Base-by-base conservation (phyloP, 768 basidiomycete species). In the Russula lepida region DNA sequence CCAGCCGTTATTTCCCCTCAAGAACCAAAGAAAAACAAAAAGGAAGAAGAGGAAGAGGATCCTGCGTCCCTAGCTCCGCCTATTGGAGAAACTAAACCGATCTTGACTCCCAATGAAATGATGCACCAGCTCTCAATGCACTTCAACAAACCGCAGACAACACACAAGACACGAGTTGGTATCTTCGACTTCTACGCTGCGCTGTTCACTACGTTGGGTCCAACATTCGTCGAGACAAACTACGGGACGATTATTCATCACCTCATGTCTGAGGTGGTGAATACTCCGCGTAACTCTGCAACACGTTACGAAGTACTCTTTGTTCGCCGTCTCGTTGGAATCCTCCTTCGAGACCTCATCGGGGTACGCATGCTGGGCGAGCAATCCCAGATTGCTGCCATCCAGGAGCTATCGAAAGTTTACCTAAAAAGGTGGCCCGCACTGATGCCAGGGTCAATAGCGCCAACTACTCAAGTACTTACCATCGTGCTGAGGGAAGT, bases 371-470 rank as follows among this genome's bases (percentile, higher is more conserved):
- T 97, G 80, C 74, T 98, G 64, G 89, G 89, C 62, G 95, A 99
- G 69, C 91, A 93, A 69, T 95, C 89, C 0, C 95, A 98, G 72
- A 95, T 98, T 49, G 77, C 78, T 28, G 95, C 95, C 2, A 89
- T 97, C 35, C 85, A 89, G 67, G 95, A 97, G 66, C 75, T 97
- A 44, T 85, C 90, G 0, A 85, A 78, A 37, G 77, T 81, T 4
- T 97, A 92, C 70, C 75, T 97, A 61, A 92, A 89, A 72, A 81
- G 91, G 55, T 98, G 93, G 92, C 93, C 94, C 1, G 88, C 92
- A 0, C 82, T 95, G 73, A 85, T 98, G 81, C 92, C 92, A 11
- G 92, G 91, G 7, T 86, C 91, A 65, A 75, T 76, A 21, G 81
- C 86, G 0, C 90, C 93, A 0, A 76, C 74, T 37, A 80, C 88